Conservation (phyloP, 1,284 basidiomycete species). For the Boletus austroedulis region DNA sequence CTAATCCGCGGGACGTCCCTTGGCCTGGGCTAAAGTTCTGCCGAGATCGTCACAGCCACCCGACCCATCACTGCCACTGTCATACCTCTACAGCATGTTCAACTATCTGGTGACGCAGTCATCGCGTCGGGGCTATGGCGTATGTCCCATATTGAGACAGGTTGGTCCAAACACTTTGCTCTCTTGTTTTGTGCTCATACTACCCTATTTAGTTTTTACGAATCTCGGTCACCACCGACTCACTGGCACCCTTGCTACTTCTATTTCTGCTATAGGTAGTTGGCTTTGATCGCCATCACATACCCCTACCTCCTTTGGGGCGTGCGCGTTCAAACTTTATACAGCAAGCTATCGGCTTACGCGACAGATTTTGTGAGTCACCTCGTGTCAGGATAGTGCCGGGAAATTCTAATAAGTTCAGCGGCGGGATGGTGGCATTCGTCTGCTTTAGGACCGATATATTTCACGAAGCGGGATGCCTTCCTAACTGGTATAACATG, state of each 20-base stretch:
- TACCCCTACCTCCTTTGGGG: neutral
- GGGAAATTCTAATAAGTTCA: neutral
- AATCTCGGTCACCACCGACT: neutral
- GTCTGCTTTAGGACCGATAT: conserved; percentile 3
- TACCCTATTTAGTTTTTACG: neutral
- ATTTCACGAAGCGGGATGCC: conserved; percentile 1
- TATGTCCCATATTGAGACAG: no score
- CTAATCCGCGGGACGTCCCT: neutral
- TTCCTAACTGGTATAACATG: neutral
- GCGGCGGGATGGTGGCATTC: conserved; percentile 6
- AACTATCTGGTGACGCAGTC: no score
- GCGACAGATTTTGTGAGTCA: neutral
- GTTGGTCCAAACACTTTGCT: no score
- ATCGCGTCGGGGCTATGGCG: no score
- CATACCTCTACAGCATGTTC: no score
- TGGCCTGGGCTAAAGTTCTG: no score
- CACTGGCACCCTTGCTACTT: neutral
- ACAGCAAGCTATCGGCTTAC: conserved; percentile 23
- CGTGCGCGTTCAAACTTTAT: neutral
- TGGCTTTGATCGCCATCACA: neutral
- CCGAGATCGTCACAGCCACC: no score
- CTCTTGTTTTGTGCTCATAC: neutral
- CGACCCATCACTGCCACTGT: no score
- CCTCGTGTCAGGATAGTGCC: neutral
- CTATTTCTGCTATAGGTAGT: neutral